Evolutionary conservation across 768 basidiomycete species (phyloP).

Genomic region (Leccinum pellstonianum): DNA sequence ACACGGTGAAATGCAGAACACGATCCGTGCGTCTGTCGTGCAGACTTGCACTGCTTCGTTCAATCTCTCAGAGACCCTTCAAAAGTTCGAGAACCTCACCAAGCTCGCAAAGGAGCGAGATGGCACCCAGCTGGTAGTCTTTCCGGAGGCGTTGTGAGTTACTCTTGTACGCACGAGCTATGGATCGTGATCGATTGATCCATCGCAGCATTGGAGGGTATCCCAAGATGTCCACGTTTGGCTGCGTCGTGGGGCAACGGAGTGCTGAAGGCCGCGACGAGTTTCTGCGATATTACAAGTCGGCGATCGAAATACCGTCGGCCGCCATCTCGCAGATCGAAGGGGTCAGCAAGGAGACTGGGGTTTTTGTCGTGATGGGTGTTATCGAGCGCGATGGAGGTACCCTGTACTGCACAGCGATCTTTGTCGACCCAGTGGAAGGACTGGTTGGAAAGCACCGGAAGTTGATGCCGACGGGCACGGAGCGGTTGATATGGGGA

Average conservation of each 20-base stretch:
- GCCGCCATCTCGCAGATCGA: slow-evolving; percentile 48
- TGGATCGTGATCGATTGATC: neutral
- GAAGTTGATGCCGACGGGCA: slow-evolving; percentile 61
- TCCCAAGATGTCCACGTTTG: slow-evolving; percentile 51
- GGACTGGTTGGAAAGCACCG: slow-evolving; percentile 63
- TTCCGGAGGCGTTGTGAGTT: slow-evolving; percentile 58
- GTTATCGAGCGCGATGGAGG: slow-evolving; percentile 34
- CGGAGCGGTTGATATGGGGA: slow-evolving; percentile 63
- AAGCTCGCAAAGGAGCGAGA: slow-evolving; percentile 47
- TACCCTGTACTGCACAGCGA: slow-evolving; percentile 49
- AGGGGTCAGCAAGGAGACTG: slow-evolving; percentile 44
- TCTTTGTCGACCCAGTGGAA: slow-evolving; percentile 52
- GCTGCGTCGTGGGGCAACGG: slow-evolving; percentile 48
- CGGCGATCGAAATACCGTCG: slow-evolving; percentile 59
- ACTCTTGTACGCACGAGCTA: neutral
- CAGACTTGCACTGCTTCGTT: slow-evolving; percentile 51
- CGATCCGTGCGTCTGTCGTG: slow-evolving; percentile 50
- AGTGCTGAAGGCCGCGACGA: slow-evolving; percentile 53
- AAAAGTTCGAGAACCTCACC: slow-evolving; percentile 48
- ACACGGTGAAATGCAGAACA: slow-evolving; percentile 26
- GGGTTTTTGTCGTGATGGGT: slow-evolving; percentile 58
- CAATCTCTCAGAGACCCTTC: slow-evolving; percentile 44
- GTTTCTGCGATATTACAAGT: slow-evolving; percentile 51
- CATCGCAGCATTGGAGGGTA: slow-evolving; percentile 53
- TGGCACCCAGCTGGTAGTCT: slow-evolving; percentile 47